Evolutionary conservation across 148 eudicot species (phyloP).

Genomic region (Vaccinium macrocarpon): DNA sequence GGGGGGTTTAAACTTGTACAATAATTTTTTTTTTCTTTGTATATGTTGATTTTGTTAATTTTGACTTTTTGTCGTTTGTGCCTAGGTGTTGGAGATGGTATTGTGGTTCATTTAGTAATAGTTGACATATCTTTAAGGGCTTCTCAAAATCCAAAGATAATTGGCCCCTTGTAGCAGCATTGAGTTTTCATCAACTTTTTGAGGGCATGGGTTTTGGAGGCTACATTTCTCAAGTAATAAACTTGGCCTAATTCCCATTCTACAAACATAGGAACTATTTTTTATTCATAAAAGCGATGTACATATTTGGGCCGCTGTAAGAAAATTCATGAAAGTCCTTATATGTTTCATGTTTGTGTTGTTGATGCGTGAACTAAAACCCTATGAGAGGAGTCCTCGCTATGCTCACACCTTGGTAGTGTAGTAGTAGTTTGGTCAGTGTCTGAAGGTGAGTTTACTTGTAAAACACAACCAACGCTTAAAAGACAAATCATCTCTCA

Average conservation of each 20-base stretch:
- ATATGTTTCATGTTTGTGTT: background rate
- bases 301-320: no score
- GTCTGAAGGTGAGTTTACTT: background rate
- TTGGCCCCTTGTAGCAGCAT: constrained; percentile 31
- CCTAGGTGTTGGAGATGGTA: constrained; percentile 28
- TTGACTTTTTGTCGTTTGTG: background rate
- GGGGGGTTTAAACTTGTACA: no score
- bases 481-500: no score
- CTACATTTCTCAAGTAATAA: constrained; percentile 32
- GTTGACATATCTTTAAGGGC: constrained; percentile 25
- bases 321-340: no score
- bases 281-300: background rate
- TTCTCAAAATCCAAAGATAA: constrained; percentile 26
- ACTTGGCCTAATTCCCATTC: background rate
- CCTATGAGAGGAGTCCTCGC: background rate
- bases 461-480: no score
- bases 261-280: background rate
- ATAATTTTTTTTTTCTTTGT: no score
- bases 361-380: background rate
- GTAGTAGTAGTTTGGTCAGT: background rate
- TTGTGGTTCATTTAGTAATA: constrained; percentile 30
- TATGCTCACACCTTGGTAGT: no score
- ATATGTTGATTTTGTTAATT: background rate
- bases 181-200: constrained; percentile 31
- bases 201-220: constrained; percentile 37